Evolutionary conservation across 208 protist species (phyloP), one percentile per base, ranked within the genome.

Genomic region (Leishmania amazonensis): DNA sequence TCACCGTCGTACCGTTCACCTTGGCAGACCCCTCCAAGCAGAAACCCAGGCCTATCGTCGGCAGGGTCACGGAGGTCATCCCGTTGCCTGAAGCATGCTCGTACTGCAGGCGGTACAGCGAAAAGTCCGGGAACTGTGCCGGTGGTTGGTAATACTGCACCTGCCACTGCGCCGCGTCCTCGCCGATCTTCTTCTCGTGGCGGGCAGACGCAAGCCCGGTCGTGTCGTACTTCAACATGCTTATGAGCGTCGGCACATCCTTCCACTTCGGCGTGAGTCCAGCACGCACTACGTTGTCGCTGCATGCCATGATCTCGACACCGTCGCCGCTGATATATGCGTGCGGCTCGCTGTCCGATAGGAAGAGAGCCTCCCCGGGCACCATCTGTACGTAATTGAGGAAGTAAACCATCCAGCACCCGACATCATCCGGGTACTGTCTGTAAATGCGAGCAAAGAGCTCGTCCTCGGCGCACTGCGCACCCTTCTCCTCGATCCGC

Each of bases 251-350:
- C 28, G 94, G 81, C 9, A 99, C 97, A 81, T 99, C 98, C 83
- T 98, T 99, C 91, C 98, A 98, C 88, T 99, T 99, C 49, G 98
- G 97, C 1, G 99, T 99, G 13, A 99, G 90, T 0, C 99, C 99
- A 35, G 98, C 98, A 38, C 99, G 93, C 53, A 99, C 98, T 45
- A 99, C 99, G 85, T 99, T 99, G 89, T 99, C 99, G 79, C 92
- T 98, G 82, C 92, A 94, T 74, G 98, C 98, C 99, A 99, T 99
- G 80, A 98, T 98, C 87, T 99, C 99, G 8, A 99, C 93, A 47
- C 97, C 97, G 71, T 99, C 98, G 15, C 98, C 99, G 80, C 80
- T 94, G 62, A 99, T 84, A 91, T 99, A 99, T 24, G 99, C 98
- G 88, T 99, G 99, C 11, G 99, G 99, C 87, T 99, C 97, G 82